Conservation (phyloP, 2,329 filamentous ascomycete species). For the Didymella arachidicola region DNA sequence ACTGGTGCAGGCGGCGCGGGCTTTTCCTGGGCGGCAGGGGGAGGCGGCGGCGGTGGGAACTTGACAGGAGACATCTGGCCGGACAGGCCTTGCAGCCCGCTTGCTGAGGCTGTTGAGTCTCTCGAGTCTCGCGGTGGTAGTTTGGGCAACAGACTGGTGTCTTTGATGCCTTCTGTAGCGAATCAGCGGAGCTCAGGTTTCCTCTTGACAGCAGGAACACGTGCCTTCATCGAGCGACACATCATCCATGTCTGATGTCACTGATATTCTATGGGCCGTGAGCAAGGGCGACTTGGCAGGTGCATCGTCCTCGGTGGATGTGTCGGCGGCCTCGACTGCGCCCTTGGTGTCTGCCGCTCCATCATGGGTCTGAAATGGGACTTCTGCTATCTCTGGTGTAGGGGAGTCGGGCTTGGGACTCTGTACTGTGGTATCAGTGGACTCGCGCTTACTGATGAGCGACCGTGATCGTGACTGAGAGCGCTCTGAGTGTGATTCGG, state of each 20-base stretch:
- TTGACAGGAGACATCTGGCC: constrained; percentile 73
- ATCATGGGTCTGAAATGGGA: constrained; percentile 21
- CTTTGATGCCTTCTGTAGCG: constrained; percentile 38
- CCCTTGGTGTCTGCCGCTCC: constrained; percentile 23
- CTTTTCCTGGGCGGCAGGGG: constrained; percentile 42
- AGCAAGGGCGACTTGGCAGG: constrained; percentile 61
- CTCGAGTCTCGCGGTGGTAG: constrained; percentile 61
- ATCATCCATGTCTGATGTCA: constrained; percentile 65
- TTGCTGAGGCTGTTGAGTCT: constrained; percentile 49
- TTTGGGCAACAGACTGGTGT: constrained; percentile 55
- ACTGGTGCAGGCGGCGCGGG: constrained; percentile 40
- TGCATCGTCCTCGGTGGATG: constrained; percentile 28
- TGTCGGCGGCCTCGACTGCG: constrained; percentile 26
- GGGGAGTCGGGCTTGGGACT: constrained; percentile 11
- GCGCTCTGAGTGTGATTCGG: constrained; percentile 52
- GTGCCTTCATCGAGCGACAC: constrained; percentile 71
- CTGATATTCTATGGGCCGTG: constrained; percentile 63
- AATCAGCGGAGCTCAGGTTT: constrained; percentile 27
- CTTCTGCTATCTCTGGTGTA: constrained; percentile 15
- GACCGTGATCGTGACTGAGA: constrained; percentile 60
- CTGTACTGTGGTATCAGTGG: constrained; percentile 22
- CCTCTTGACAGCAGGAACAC: constrained; percentile 27
- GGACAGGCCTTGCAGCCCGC: constrained; percentile 70
- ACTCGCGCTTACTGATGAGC: constrained; percentile 53
- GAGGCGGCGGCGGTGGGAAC: constrained; percentile 49